Evolutionary conservation across 1,139 yeast genomes (phyloP).

Genomic region (Hyphopichia khmerensis): DNA sequence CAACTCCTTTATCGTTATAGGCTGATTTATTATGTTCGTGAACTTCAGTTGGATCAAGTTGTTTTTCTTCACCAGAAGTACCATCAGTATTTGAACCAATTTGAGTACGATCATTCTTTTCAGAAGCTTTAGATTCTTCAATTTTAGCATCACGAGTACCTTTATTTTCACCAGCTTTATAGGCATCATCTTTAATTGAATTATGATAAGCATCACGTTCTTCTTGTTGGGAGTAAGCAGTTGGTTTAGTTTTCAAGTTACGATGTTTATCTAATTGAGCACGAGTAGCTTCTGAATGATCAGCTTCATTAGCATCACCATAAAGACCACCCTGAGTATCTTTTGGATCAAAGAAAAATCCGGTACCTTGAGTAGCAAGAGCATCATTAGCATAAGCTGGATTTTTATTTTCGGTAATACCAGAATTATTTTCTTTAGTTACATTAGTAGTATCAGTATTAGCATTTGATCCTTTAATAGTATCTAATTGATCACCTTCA

Average conservation of each 20-base stretch:
- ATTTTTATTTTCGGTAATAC: conserved; percentile 15
- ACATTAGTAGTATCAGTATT: conserved; percentile 6
- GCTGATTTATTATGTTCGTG: conserved; percentile 32
- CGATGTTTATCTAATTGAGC: conserved; percentile 21
- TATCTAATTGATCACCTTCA: conserved; percentile 1
- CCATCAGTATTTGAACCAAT: conserved; percentile 1
- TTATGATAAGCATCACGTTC: conserved; percentile 11
- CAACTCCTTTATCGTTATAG: conserved; percentile 25
- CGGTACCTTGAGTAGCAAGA: conserved; percentile 25
- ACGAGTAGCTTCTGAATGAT: conserved; percentile 26
- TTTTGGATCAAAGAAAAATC: conserved; percentile 34
- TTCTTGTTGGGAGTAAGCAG: conserved; percentile 21
- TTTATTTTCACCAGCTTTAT: conserved; percentile 16
- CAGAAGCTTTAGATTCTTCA: conserved; percentile 2
- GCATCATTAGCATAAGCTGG: conserved; percentile 33
- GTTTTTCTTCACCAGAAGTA: conserved; percentile 2
- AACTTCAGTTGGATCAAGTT: conserved; percentile 22
- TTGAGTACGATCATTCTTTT: conserved; percentile 6
- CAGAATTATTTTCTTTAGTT: conserved; percentile 5
- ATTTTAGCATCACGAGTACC: conserved; percentile 10
- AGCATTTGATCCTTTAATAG: conserved; percentile 1
- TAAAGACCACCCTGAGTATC: conserved; percentile 37
- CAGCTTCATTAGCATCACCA: conserved; percentile 9
- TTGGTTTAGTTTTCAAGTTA: conserved; percentile 31
- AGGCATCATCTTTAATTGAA: conserved; percentile 16